Evolutionary conservation across 2,329 filamentous ascomycete genomes (phyloP), one percentile per base, ranked within the genome.

Genomic region (Alternaria incomplexa): DNA sequence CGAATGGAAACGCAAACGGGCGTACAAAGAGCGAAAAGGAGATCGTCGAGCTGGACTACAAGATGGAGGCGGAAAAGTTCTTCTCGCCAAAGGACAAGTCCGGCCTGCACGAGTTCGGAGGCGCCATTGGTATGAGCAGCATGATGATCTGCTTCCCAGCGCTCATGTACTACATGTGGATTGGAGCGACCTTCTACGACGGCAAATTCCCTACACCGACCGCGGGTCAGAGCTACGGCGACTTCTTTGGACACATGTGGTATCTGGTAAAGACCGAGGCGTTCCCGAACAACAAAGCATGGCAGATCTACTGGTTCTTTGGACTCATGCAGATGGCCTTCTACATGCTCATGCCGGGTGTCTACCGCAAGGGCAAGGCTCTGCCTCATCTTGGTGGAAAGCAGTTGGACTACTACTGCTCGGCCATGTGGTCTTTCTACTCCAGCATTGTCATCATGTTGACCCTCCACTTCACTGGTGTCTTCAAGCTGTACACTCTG

Each of bases 91-190:
- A 82, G 53, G 82, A 85, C 66, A 68, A 75, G 58, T 84, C 83
- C 57, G 85, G 85, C 50, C 81, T 87, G 66, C 86, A 86, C 68
- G 96, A 99, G 78, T 99, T 98, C 77, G 95, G 95, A 67, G 96
- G 96, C 62, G 90, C 92, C 4, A 78, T 86, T n/a, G 95, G 96
- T 58, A 91, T 94, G 45, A 82, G 87, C 15, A 84, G 87, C 70
- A 93, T 97, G 88, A 98, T 98, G 93, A 86, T 93, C 66, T 89
- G 91, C 48, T 99, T 98, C 81, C 96, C 96, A n/a, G 66, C 90
- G 40, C 87, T 99, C 73, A 98, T 98, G 95, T 97, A 93, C 87
- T 98, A 97, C 83, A 97, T 99, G 94, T 98, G 94, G 94, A 90
- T 97, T 80, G 96, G 96, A 54, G 92, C 95, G 32, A 94, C 90